Conservation (phyloP, 1,284 basidiomycete genomes). For the Singerocomus rubriflavus region DNA sequence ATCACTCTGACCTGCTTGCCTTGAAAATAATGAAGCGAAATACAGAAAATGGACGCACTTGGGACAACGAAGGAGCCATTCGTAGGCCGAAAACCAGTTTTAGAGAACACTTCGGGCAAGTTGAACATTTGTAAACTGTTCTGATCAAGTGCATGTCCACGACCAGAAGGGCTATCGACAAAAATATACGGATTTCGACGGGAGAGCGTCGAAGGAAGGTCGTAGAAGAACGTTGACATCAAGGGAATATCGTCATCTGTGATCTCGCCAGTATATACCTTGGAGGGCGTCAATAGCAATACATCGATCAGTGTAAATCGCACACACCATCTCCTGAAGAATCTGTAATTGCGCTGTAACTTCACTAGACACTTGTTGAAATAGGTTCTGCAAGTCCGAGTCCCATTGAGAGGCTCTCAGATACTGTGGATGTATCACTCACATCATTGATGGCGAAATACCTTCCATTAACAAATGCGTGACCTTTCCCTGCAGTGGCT, state of each 20-base stretch:
- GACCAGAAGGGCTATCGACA: conserved; percentile 34
- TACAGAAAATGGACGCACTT: conserved; percentile 15
- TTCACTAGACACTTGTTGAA: conserved; percentile 64
- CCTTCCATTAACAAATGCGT: conserved; percentile 88
- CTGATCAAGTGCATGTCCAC: conserved; percentile 12
- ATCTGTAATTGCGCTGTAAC: conserved; percentile 59
- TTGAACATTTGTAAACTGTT: conserved; percentile 23
- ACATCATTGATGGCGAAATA: conserved; percentile 72
- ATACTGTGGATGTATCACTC: conserved; percentile 27
- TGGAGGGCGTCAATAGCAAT: conserved; percentile 4
- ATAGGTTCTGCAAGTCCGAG: conserved; percentile 51
- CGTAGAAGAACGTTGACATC: conserved; percentile 84
- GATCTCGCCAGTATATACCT: conserved; percentile 67
- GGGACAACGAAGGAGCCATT: conserved; percentile 25
- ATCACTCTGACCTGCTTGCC: conserved; percentile 27
- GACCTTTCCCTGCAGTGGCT: conserved; percentile 40
- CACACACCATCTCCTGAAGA: conserved; percentile 66
- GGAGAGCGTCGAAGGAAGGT: conserved; percentile 69
- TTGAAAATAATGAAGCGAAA: conserved; percentile 3
- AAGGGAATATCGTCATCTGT: conserved; percentile 50
- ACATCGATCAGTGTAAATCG: not conserved
- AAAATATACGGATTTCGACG: conserved; percentile 74
- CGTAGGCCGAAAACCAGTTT: conserved; percentile 15
- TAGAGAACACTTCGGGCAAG: conserved; percentile 24
- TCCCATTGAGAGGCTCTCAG: not conserved